Evolutionary conservation across 345 rosid genomes (phyloP).

Genomic region (Boechera stricta): DNA sequence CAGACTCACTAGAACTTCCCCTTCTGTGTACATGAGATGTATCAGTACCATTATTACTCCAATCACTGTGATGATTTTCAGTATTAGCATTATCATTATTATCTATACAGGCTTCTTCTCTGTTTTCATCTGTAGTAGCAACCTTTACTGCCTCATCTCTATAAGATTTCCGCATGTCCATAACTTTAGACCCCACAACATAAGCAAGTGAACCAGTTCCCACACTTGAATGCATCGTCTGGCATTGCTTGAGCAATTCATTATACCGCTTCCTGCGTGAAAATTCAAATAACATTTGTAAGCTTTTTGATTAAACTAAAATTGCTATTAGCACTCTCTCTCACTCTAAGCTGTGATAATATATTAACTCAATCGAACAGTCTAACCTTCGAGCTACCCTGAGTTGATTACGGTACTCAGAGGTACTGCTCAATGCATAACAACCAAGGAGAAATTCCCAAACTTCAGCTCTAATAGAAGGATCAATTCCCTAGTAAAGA

Average conservation of each 20-base stretch:
- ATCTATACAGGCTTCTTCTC: conserved; percentile 48
- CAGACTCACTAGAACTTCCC: conserved; percentile 65
- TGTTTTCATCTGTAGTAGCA: conserved; percentile 51
- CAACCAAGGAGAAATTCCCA: conserved; percentile 98
- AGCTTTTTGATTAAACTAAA: background rate
- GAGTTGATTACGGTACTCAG: conserved; percentile 74
- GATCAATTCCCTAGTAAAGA: conserved; percentile 78
- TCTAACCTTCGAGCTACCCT: conserved; percentile 76
- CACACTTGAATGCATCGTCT: conserved; percentile 84
- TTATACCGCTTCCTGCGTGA: conserved; percentile 68
- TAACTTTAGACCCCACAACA: conserved; percentile 88
- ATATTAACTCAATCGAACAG: background rate
- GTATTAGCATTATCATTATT: conserved; percentile 44
- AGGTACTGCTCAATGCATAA: conserved; percentile 74
- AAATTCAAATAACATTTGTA: conserved; percentile 8
- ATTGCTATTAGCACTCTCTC: background rate
- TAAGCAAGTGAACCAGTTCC: conserved; percentile 95
- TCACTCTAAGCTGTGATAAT: conserved; percentile 9
- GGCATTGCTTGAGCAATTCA: conserved; percentile 78
- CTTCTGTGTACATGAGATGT: conserved; percentile 51
- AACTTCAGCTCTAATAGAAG: conserved; percentile 87
- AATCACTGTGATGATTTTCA: conserved; percentile 53
- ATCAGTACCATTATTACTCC: conserved; percentile 64
- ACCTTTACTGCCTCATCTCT: conserved; percentile 61
- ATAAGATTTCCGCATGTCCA: conserved; percentile 88